Base-by-base conservation (phyloP, 176 grass and related monocot species). In the Cenchrus fungigraminus region DNA sequence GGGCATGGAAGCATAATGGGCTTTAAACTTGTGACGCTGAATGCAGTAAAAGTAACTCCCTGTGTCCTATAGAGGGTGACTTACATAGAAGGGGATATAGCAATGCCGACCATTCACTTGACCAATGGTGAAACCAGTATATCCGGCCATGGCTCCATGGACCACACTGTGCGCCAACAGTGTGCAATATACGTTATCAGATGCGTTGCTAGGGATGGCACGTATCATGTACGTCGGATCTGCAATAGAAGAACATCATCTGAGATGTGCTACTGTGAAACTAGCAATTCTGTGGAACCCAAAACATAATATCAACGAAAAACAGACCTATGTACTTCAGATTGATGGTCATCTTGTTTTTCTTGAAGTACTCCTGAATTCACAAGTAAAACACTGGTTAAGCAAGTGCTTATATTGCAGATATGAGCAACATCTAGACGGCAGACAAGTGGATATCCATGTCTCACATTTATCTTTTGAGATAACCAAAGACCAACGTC, bases 151-250 rank as follows among this genome's bases (percentile, higher is more conserved):
- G 58, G 91, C 86, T 88, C 97, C 97, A 73, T 99, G 97, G 17
- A 99, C 82, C 61, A 92, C 91, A 75, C 93, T 94, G 58, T 99
- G 97, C 51, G 97, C 93, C 74, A 99, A 52, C 57, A 99, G 58
- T 76, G 97, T 96, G 88, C 93, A 96, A 4, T 96, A 99, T 19
- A 99, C 90, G 65, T 99, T 99, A 56, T 99, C 97, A 11, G 97
- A 99, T 56, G 97, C 97, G 45, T 96, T 99, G 88, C 97, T 94
- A 28, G 97, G 97, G 71, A 99, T 89, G 28, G 97, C 97, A 10
- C 97, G 97, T 84, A 99, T 96, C 97, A 99, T 99, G 87, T 99
- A 99, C 42, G 97, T 99, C n/a, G 97, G 97, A 90, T 99, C 97
- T 99, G 91, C 85, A 94, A 67, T 52, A 47, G 28, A 75, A 70